Percentiles rank a stretch among this genome's conserved stretches.
Evolutionary conservation across 805 yeast species (phyloP).

Genomic region (Blastobotrys peoriensis): DNA sequence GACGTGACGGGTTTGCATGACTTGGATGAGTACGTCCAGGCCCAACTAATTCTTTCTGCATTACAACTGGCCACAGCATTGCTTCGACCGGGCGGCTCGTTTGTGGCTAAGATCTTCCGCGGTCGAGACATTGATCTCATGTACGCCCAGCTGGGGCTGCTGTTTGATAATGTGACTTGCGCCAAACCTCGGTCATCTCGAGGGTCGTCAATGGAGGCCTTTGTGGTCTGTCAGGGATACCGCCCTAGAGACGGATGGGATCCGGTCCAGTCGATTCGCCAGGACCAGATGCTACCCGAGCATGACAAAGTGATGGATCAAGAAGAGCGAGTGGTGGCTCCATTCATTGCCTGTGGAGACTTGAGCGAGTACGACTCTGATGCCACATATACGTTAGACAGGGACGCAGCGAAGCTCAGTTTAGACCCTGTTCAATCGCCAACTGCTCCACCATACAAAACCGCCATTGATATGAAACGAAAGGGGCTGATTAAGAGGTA

Average conservation of each 20-base stretch:
- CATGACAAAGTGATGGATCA: conserved; percentile 4
- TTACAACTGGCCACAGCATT: conserved; percentile 86
- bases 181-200: conserved; percentile 96
- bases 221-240: conserved; percentile 86
- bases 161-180: conserved; percentile 83
- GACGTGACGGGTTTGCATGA: conserved; percentile 98
- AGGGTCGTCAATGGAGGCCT: conserved; percentile 90
- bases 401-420: conserved; percentile 37
- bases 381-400: conserved; percentile 71
- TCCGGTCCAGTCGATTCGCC: conserved; percentile 37
- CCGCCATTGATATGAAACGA: conserved; percentile 81
- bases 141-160: conserved; percentile 83
- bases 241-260: conserved; percentile 79
- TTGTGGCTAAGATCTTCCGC: conserved; percentile 93
- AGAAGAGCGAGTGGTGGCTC: conserved; percentile 74
- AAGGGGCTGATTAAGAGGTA: conserved; percentile 45
- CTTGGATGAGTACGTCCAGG: conserved; percentile 93
- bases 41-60: conserved; percentile 87
- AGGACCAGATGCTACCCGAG: conserved; percentile 10
- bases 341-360: conserved; percentile 95
- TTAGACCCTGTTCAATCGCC: conserved; percentile 93
- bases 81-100: conserved; percentile 81
- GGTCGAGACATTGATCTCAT: conserved; percentile 93
- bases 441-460: conserved; percentile 94
- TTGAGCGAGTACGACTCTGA: conserved; percentile 84